Percentiles rank a stretch among this genome's conserved stretches.
Evolutionary conservation across 192 early-diverging fungal genomes (phyloP).

Genomic region (Entophlyctis luteolus): DNA sequence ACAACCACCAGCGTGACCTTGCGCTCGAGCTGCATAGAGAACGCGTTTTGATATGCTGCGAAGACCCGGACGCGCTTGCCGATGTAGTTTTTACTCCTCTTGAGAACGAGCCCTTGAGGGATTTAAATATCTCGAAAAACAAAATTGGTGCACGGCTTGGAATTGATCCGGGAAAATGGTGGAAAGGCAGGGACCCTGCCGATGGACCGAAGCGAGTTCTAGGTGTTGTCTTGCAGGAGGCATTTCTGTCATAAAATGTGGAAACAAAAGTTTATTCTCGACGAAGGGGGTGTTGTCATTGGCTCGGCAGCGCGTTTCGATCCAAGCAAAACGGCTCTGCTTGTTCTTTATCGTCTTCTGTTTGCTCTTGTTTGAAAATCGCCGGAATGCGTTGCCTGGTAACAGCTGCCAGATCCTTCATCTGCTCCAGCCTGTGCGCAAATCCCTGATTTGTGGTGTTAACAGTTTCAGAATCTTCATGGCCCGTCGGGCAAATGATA

Average conservation of each 20-base stretch:
- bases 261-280: no score
- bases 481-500: no score
- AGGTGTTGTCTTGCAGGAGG: neutral
- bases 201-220: neutral
- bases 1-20: slow-evolving; percentile 86
- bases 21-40: slow-evolving; percentile 60
- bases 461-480: no score
- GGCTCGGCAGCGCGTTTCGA: no score
- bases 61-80: slow-evolving; percentile 3
- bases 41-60: slow-evolving; percentile 49
- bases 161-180: neutral
- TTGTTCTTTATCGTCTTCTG: no score
- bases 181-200: neutral
- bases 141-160: neutral
- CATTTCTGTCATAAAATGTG: neutral
- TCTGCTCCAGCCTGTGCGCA: no score
- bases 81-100: neutral
- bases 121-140: neutral
- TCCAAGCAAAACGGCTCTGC: no score
- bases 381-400: no score
- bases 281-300: no score
- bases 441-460: no score
- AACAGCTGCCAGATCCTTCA: no score
- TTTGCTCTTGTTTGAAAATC: no score
- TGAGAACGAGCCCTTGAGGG: neutral